These are phyloP conservation scores for Leishmania aethiopica DNA, from an alignment of 208 protist genomes.

Conservation along the genomic window DNA sequence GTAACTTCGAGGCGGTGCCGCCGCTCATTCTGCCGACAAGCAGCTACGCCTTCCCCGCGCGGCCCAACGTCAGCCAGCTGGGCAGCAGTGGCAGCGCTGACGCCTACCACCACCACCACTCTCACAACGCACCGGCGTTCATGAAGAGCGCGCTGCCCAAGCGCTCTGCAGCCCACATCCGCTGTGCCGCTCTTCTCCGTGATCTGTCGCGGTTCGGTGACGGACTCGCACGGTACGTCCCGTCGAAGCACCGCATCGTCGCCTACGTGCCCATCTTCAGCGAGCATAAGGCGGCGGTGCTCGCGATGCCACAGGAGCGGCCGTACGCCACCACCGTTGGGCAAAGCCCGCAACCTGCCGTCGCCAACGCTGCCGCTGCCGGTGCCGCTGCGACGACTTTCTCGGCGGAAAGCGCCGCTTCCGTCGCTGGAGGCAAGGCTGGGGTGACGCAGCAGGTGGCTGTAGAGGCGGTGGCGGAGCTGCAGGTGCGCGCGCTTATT, in stretches of 20 bases:
- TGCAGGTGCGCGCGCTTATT: constrained; percentile 36
- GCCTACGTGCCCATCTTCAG: constrained; percentile 45
- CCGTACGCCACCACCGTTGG: constrained; percentile 26
- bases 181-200: constrained; percentile 38
- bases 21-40: constrained; percentile 45
- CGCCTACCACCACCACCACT: constrained; percentile 39
- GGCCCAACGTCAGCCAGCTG: constrained; percentile 29
- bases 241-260: constrained; percentile 23
- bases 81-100: constrained; percentile 27
- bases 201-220: constrained; percentile 59
- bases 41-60: constrained; percentile 37
- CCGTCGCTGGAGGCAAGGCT: not conserved
- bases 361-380: not conserved
- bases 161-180: constrained; percentile 26
- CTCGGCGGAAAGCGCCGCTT: not conserved
- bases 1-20: constrained; percentile 63
- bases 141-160: constrained; percentile 32
- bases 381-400: not conserved
- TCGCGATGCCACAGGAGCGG: constrained; percentile 25
- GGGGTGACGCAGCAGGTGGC: constrained; percentile 30
- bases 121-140: constrained; percentile 31
- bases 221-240: constrained; percentile 32
- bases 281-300: constrained; percentile 29
- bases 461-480: constrained; percentile 30
- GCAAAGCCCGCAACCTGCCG: not conserved